Conservation (phyloP, 1,284 basidiomycete species). For the Papiliotrema terrestris region DNA sequence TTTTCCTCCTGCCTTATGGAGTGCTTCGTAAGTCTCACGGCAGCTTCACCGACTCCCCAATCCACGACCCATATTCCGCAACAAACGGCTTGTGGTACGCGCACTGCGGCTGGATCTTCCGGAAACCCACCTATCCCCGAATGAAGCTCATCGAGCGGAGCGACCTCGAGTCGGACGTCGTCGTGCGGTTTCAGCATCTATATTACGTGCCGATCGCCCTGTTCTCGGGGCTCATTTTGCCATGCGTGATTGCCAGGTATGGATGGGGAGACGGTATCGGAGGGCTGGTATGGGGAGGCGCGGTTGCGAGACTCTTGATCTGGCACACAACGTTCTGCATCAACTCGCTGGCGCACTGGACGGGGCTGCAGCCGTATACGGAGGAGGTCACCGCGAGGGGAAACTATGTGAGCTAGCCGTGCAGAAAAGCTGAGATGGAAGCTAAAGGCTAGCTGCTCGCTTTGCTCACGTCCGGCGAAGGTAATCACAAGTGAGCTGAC, state of each 20-base stretch:
- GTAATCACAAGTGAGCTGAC: conserved; percentile 70
- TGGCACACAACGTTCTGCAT: conserved; percentile 73
- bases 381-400: conserved; percentile 73
- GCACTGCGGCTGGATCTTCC: conserved; percentile 82
- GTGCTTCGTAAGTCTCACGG: not conserved
- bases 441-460: conserved; percentile 57
- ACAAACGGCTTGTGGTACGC: conserved; percentile 68
- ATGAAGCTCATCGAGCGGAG: conserved; percentile 63
- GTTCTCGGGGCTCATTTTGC: conserved; percentile 59
- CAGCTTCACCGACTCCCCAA: conserved; percentile 66
- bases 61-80: conserved; percentile 72
- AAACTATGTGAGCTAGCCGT: conserved; percentile 48
- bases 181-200: conserved; percentile 68
- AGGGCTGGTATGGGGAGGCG: conserved; percentile 63
- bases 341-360: conserved; percentile 77
- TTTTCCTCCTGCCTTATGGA: conserved; percentile 43
- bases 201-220: conserved; percentile 65
- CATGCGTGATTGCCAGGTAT: conserved; percentile 50
- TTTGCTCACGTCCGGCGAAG: conserved; percentile 68
- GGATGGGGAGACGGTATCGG: conserved; percentile 65
- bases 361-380: conserved; percentile 70
- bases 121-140: conserved; percentile 64
- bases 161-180: conserved; percentile 68
- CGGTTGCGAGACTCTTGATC: conserved; percentile 59
- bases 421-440: not conserved